Evolutionary conservation across 495 filamentous ascomycete genomes (phyloP), one percentile per base, ranked within the genome.

Genomic region (Aspergillus saccharolyticus): DNA sequence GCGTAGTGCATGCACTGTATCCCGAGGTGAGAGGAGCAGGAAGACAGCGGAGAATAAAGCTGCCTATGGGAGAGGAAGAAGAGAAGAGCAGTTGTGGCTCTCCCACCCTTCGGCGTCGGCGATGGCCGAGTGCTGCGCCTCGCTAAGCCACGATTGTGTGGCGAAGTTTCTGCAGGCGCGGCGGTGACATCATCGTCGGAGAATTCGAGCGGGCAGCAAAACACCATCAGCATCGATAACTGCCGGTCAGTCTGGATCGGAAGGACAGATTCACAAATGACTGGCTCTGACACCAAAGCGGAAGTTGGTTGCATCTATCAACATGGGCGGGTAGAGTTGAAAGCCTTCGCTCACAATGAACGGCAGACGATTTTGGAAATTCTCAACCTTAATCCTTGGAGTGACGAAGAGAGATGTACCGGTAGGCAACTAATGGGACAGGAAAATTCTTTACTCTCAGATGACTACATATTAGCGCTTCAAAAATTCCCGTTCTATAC

Each of bases 81-180:
- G 17, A n/a, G n/a, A n/a, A n/a, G n/a, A n/a, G n/a, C n/a, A n/a
- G n/a, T n/a, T n/a, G 12, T 25, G 18, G 33, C 21, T n/a, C 17
- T 49, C 19, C 21, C 30, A 16, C 21, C 48, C 44, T 1, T 25
- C 25, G 25, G 44, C 42, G 39, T 62, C 63, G 60, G 63, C 45
- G 55, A 63, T 61, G 60, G 18, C 59, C 57, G 63, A 55, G 22
- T 63, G 57, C 63, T 62, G 59, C 63, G 63, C 63, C 59, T 60
- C 62, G 50, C 54, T 62, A 39, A 59, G 63, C 60, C 63, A 66
- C 60, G 44, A 16, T 16, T 47, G 17, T 63, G 63, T 62, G 63
- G 63, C 59, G 57, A 47, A 57, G 60, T 66, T 66, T 66, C 63
- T 63, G 63, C 60, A 63, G 55, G 25, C 55, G 48, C 44, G 49